phyloP scores from a whole-genome alignment of 306 rosid species.

The Acacia acuminata region DNA sequence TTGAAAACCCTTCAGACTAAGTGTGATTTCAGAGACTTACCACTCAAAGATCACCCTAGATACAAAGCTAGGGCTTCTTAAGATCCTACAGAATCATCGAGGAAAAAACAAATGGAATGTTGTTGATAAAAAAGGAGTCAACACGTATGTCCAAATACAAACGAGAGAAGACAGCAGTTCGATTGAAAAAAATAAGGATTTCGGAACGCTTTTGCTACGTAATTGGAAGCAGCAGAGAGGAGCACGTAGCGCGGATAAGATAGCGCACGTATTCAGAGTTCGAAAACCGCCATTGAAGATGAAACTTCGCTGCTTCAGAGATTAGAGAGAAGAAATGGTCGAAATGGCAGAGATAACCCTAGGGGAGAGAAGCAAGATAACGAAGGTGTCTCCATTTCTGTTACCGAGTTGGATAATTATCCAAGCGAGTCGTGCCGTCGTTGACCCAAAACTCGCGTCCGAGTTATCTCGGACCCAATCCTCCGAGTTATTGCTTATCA shows the following conservation, averaged over 20 bases:
- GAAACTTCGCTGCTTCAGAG: slow-evolving; percentile 24
- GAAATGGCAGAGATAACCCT: slow-evolving; percentile 37
- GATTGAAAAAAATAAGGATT: background rate
- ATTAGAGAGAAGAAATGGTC: slow-evolving; percentile 15
- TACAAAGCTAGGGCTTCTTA: slow-evolving; percentile 38
- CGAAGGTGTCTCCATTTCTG: slow-evolving; percentile 35
- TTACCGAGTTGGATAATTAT: slow-evolving; percentile 34
- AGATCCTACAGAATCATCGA: slow-evolving; percentile 29
- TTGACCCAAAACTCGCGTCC: background rate
- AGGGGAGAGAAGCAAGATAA: slow-evolving; percentile 28
- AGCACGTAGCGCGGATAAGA: background rate
- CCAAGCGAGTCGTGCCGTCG: slow-evolving; percentile 24
- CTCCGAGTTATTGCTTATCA: slow-evolving; percentile 29
- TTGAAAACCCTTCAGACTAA: slow-evolving; percentile 16
- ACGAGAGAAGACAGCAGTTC: background rate
- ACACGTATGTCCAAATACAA: slow-evolving; percentile 8
- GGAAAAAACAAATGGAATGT: background rate
- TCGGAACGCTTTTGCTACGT: background rate
- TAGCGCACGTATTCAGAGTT: slow-evolving; percentile 37
- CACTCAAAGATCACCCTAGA: slow-evolving; percentile 18
- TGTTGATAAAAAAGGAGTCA: background rate
- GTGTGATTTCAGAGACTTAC: slow-evolving; percentile 29
- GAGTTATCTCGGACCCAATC: background rate
- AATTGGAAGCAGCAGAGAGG: background rate
- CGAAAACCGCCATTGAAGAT: slow-evolving; percentile 35